These are phyloP conservation scores for Fusarium sp. DNA, from an alignment of 2,329 filamentous ascomycete genomes.

Conservation along the genomic window DNA sequence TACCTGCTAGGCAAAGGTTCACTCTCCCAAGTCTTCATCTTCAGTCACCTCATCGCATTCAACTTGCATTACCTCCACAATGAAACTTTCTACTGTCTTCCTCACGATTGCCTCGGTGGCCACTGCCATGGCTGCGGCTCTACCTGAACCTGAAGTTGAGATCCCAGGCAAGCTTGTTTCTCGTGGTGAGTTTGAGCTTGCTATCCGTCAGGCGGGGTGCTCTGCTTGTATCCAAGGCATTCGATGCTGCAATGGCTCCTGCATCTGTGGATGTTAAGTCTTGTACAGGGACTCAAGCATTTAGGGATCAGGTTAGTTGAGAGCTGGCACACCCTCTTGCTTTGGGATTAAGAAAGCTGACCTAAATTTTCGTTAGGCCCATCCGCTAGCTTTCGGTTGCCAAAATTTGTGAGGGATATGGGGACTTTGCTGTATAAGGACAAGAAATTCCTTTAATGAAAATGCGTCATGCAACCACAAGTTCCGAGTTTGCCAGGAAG, in stretches of 20 bases:
- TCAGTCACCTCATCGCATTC: neutral
- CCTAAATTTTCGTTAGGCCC: neutral
- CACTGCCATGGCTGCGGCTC: neutral
- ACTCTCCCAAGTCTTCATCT: neutral
- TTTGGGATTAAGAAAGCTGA: too few relatives aligned
- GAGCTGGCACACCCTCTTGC: too few relatives aligned
- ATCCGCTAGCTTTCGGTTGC: too few relatives aligned
- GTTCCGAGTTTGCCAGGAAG: neutral
- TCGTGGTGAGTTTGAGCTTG: neutral
- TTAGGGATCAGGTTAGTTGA: too few relatives aligned
- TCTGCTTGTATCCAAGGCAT: neutral
- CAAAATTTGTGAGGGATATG: neutral
- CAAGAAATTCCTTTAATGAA: neutral
- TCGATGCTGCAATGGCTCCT: neutral
- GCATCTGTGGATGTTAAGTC: neutral
- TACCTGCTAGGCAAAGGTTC: too few relatives aligned
- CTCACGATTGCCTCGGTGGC: neutral
- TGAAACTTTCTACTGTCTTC: neutral
- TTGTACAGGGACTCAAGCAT: too few relatives aligned
- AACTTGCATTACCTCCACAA: neutral
- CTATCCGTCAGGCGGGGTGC: neutral
- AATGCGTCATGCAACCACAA: neutral
- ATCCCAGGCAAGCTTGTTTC: neutral
- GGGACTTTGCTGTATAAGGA: neutral
- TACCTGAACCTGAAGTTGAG: neutral